Evolutionary conservation across 495 filamentous ascomycete genomes (phyloP), one percentile per base, ranked within the genome.

Genomic region (Symbiotaphrina buchneri): DNA sequence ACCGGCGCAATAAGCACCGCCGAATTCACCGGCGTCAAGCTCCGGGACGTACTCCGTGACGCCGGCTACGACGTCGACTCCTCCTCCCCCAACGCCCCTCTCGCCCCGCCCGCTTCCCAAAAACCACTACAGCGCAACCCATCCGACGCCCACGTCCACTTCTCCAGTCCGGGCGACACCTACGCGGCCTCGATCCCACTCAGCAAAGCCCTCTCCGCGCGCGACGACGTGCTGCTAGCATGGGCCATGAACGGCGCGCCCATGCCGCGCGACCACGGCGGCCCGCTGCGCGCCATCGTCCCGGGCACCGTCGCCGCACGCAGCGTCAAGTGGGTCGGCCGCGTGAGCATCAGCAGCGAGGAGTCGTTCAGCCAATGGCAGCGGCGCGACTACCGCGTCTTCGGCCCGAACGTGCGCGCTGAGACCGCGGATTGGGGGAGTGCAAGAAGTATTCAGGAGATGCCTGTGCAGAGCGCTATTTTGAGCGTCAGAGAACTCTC

Each of bases 231-330:
- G 15, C 53, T 78, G 33, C 56, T 76, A 3, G 68, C 65, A 1
- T 76, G 63, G 63, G 71, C 72, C 38, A 71, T 74, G 63, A 75
- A 75, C 40, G 60, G 56, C 32, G 34, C 43, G n/a, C 47, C 61
- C 0, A 51, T 76, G 0, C 50, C 63, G 0, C 48, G 54, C 6
- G 63, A 67, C 22, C 68, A 74, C 38, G 71, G 71, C 6, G 64
- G 55, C 34, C 70, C 70, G 0, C 46, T 74, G 10, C 56, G 70
- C 3, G 58, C 63, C 0, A 50, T 75, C 10, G 58, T 72, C 0
- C 71, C 71, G 4, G 71, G 71, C 3, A 54, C 64, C 21, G 64
- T 62, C 3, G 71, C 63, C 3, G 70, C 63, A 8, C 54, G 69
- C 19, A 65, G 56, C 28, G 71, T 76, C 10, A 76, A 76, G 39